A percentile compares a stretch with the other conserved stretches of the same genome.
Evolutionary conservation across 768 basidiomycete species (phyloP).

Genomic region (Tricholoma matsutake): DNA sequence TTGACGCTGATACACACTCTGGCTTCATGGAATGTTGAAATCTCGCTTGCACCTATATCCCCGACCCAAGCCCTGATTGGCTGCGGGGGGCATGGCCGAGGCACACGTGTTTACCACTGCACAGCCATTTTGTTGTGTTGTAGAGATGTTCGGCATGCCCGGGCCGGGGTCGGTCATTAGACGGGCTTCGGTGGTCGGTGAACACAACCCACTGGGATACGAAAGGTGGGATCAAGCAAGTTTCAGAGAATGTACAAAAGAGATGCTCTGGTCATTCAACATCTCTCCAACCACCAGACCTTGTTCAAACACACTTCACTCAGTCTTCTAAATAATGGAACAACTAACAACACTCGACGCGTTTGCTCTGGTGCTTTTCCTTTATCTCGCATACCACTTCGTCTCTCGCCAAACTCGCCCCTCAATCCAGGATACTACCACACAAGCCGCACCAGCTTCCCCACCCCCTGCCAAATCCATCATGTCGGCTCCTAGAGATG

Average conservation of each 20-base stretch:
- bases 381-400: neutral
- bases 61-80: no score
- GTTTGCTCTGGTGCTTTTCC: neutral
- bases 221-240: no score
- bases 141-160: neutral
- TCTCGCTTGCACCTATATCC: no score
- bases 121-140: neutral
- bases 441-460: neutral
- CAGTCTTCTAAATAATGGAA: conserved; percentile 7
- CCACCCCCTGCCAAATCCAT: conserved; percentile 51
- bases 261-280: neutral
- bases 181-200: no score
- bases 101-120: no score
- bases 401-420: neutral
- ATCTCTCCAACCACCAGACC: neutral
- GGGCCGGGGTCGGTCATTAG: neutral
- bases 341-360: neutral
- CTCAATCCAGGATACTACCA: neutral
- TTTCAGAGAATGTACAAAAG: no score
- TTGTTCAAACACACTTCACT: neutral
- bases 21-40: no score
- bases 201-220: no score
- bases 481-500: conserved; percentile 63
- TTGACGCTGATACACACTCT: no score
- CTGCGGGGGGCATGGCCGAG: no score